phyloP scores from a whole-genome alignment of 192 early-diverging fungal species.

The Entomortierella beljakovae region DNA sequence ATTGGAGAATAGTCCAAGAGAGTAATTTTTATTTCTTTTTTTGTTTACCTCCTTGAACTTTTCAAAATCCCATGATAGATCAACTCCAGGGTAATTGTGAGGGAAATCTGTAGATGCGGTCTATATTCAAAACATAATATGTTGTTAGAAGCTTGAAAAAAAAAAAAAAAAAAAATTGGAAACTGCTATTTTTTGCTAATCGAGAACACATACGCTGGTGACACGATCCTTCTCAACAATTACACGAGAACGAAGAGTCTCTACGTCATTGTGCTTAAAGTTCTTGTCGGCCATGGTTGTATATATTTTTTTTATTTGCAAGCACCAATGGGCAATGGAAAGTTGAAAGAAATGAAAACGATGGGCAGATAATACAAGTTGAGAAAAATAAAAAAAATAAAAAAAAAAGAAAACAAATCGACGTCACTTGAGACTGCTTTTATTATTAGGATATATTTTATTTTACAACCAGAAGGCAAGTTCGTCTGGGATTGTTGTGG shows the following conservation, averaged over 20 bases:
- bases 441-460: neutral
- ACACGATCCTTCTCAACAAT: conserved; percentile 76
- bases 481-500: neutral
- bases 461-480: conserved; percentile 2
- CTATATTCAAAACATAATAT: conserved; percentile 52
- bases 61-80: conserved; percentile 73
- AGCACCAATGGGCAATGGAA: too few species aligned
- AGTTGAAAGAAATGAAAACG: neutral
- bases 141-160: neutral
- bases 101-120: conserved; percentile 86
- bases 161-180: too few species aligned
- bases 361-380: neutral
- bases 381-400: conserved; percentile 6
- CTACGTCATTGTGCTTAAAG: conserved; percentile 49
- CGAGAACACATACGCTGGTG: conserved; percentile 73
- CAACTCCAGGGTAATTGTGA: conserved; percentile 71
- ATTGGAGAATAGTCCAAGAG: too few species aligned
- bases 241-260: conserved; percentile 68
- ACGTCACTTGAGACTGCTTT: conserved; percentile 8
- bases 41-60: conserved; percentile 73
- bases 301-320: neutral
- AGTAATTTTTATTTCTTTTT: too few species aligned
- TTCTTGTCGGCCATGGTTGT: conserved; percentile 45
- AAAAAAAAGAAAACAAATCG: conserved; percentile 3
- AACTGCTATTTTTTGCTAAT: too few species aligned